phyloP scores from a whole-genome alignment of 2,329 filamentous ascomycete species.

The Stagonosporopsis vannaccii region DNA sequence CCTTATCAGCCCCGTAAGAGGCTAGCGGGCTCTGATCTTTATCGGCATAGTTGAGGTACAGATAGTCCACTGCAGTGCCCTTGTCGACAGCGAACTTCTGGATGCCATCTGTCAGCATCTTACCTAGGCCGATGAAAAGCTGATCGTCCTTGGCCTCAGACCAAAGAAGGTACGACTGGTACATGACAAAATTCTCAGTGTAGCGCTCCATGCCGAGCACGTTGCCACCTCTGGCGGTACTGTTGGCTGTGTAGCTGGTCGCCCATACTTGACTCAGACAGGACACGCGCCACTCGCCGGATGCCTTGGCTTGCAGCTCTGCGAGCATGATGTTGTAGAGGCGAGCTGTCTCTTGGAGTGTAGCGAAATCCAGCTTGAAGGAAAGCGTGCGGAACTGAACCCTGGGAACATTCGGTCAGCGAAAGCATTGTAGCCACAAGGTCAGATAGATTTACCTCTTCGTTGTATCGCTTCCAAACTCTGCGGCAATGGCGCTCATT shows the following conservation, averaged over 20 bases:
- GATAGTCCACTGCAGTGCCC: slow-evolving; percentile 11
- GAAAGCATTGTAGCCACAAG: not conserved
- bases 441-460: slow-evolving; percentile 3
- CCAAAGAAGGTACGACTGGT: slow-evolving; percentile 25
- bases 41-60: slow-evolving; percentile 41
- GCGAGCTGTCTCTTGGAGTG: slow-evolving; percentile 26
- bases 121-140: slow-evolving; percentile 13
- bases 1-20: slow-evolving; percentile 8
- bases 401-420: slow-evolving; percentile 3
- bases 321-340: slow-evolving; percentile 36
- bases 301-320: slow-evolving; percentile 38
- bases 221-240: slow-evolving; percentile 46
- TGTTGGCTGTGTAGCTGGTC: slow-evolving; percentile 19
- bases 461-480: slow-evolving; percentile 21
- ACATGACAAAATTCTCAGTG: slow-evolving; percentile 21
- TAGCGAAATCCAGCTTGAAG: slow-evolving; percentile 31
- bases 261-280: slow-evolving; percentile 21
- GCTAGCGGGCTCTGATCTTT: slow-evolving; percentile 19
- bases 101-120: slow-evolving; percentile 16
- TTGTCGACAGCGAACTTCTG: slow-evolving; percentile 7
- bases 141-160: slow-evolving; percentile 19
- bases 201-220: slow-evolving; percentile 45
- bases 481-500: slow-evolving; percentile 22
- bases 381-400: slow-evolving; percentile 30
- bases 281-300: slow-evolving; percentile 26